Evolutionary conservation across 164 flowering plant species (phyloP), one percentile per base, ranked within the genome.

Genomic region (Kingdonia uniflora): DNA sequence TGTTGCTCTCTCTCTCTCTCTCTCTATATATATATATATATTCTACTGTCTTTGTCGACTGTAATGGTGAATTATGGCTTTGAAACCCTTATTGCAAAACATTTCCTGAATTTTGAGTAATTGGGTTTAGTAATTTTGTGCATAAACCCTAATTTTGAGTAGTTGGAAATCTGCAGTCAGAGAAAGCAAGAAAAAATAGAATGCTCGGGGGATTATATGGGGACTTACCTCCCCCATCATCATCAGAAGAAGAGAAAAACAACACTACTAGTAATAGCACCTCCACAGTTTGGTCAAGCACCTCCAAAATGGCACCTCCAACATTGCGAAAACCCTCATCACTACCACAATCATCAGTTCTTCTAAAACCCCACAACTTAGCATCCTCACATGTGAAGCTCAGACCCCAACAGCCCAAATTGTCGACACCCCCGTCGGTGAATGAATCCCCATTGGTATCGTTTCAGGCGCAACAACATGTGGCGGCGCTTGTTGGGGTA

Each of bases 131-230:
- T n/a, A n/a, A n/a, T n/a, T n/a, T n/a, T n/a, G n/a, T n/a, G n/a
- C n/a, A n/a, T n/a, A n/a, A n/a, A n/a, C n/a, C n/a, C n/a, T n/a
- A n/a, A n/a, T n/a, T n/a, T n/a, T n/a, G n/a, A n/a, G n/a, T n/a
- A 42, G 45, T 10, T 2, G 19, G 45, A 42, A 42, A 6, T 42
- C 45, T 45, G 19, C 17, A 49, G 51, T 29, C 35, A 29, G 8
- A 3, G 8, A 29, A 29, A 8, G 8, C 4, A 8, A 8, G 8
- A 3, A 29, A 8, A 3, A 29, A 29, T 3, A 52, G 60, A 59
- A 87, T 87, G 96, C 76, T 87, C 11, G 96, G 96, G n/a, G 96
- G 96, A 11, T 64, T 87, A 65, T 87, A 87, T 67, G 94, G 96
- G 19, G 96, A 87, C 52, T 83, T 87, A 14, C 92, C 96, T 19